Base-by-base conservation (phyloP, 176 grass and related monocot genomes). In the Microstegium vimineum region DNA sequence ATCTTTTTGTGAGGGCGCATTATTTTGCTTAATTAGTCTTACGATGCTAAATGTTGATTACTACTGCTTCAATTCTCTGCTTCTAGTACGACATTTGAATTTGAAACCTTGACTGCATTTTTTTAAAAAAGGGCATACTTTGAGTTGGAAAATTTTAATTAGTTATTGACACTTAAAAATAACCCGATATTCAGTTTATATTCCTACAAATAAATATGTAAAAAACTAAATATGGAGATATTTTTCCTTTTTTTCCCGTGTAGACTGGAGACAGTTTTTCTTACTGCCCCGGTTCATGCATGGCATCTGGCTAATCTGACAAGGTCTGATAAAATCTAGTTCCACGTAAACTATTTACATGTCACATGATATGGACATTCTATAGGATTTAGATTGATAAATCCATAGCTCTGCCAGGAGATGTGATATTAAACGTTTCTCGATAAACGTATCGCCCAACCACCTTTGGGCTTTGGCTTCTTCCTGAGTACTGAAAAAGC, bases 391-490 rank as follows among this genome's bases (percentile, higher is more conserved):
- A 52, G 60, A 66, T 37, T 49, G 62, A 46, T 64, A 64, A 54
- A 67, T 54, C 60, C 2, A 75, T 22, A 22, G 45, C 3, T 31
- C 45, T 30, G 43, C 28, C n/a, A 75, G 15, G 23, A 38, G 61
- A 56, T 35, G 17, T 68, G 45, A 81, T 57, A 70, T 40, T 20
- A 67, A 76, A 66, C 52, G 46, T 31, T 52, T 20, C 23, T 68
- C 20, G 33, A 38, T 56, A 76, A 82, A 27, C 37, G 71, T 36
- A 65, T 65, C 30, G 59, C 45, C 56, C n/a, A 83, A 75, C 71
- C n/a, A 37, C 62, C 31, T 71, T 49, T 31, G 5, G 13, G 46
- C n/a, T 70, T 69, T 81, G 78, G 33, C 34, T 28, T 62, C 78
- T 85, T 59, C 65, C 56, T 47, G 15, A 37, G 37, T 85, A 49